A percentile compares a stretch with the other conserved stretches of the same genome.
Evolutionary conservation across 768 basidiomycete genomes (phyloP).

Genomic region (Lepiota brunneoincarnata): DNA sequence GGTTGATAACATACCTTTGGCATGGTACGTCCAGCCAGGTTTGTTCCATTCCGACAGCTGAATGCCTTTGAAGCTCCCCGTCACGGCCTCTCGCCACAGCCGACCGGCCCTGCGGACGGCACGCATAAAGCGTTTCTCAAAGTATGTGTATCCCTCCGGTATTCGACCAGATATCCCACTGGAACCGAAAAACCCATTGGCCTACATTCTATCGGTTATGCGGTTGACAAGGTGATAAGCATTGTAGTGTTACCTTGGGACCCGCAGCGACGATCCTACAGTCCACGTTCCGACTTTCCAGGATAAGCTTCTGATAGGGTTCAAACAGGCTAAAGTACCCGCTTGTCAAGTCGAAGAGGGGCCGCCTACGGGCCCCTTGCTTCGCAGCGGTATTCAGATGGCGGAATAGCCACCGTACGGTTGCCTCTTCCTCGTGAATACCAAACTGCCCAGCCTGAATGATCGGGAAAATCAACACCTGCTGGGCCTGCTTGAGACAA

Average conservation of each 20-base stretch:
- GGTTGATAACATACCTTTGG: slow-evolving; percentile 67
- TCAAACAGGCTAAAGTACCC: slow-evolving; percentile 92
- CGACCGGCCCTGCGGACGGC: slow-evolving; percentile 52
- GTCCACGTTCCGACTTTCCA: slow-evolving; percentile 52
- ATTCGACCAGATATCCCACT: slow-evolving; percentile 88
- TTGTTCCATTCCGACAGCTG: slow-evolving; percentile 85
- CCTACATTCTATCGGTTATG: slow-evolving; percentile 42
- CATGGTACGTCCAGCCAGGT: slow-evolving; percentile 95
- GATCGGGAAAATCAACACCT: slow-evolving; percentile 69
- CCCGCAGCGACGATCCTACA: slow-evolving; percentile 81
- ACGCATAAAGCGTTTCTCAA: slow-evolving; percentile 81
- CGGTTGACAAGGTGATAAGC: not conserved
- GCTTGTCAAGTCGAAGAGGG: slow-evolving; percentile 81
- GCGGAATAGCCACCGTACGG: slow-evolving; percentile 57
- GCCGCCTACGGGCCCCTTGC: slow-evolving; percentile 21
- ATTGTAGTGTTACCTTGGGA: slow-evolving; percentile 67
- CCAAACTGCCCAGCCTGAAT: slow-evolving; percentile 90
- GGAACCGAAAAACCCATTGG: slow-evolving; percentile 94
- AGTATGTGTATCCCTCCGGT: slow-evolving; percentile 90
- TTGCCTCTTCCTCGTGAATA: slow-evolving; percentile 80
- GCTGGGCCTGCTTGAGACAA: slow-evolving; percentile 9
- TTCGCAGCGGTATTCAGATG: slow-evolving; percentile 27
- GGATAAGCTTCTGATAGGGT: slow-evolving; percentile 72
- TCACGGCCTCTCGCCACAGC: slow-evolving; percentile 27
- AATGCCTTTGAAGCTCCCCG: slow-evolving; percentile 43